These are phyloP conservation scores for Penicillium daleae DNA, from an alignment of 495 filamentous ascomycete species.

Conservation along the genomic window DNA sequence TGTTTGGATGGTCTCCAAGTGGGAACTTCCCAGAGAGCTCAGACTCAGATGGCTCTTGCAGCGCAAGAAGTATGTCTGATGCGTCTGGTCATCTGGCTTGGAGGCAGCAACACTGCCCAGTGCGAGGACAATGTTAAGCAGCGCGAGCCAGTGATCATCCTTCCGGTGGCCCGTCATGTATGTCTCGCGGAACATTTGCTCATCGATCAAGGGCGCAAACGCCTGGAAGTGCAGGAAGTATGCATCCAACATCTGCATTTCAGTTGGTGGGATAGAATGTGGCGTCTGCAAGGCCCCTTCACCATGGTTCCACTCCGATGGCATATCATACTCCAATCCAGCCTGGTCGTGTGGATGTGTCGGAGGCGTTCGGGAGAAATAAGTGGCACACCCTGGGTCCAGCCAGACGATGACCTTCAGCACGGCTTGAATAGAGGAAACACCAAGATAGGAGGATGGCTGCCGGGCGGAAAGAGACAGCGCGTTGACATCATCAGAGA, in stretches of 20 bases:
- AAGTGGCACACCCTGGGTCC: slow-evolving; percentile 63
- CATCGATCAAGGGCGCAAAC: slow-evolving; percentile 77
- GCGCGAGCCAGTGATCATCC: slow-evolving; percentile 73
- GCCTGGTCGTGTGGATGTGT: slow-evolving; percentile 27
- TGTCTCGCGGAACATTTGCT: slow-evolving; percentile 71
- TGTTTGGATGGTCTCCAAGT: slow-evolving; percentile 70
- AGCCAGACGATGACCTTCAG: slow-evolving; percentile 81
- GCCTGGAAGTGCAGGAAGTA: slow-evolving; percentile 79
- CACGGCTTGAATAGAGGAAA: slow-evolving; percentile 81
- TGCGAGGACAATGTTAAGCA: slow-evolving; percentile 82
- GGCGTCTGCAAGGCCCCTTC: slow-evolving; percentile 34
- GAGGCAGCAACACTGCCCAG: slow-evolving; percentile 74
- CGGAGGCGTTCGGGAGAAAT: slow-evolving; percentile 52
- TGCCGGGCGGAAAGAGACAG: slow-evolving; percentile 72
- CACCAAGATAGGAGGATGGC: slow-evolving; percentile 76
- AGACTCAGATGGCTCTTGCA: slow-evolving; percentile 66
- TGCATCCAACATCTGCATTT: slow-evolving; percentile 67
- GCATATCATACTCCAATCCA: slow-evolving; percentile 24
- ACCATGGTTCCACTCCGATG: slow-evolving; percentile 30
- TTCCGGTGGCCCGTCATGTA: slow-evolving; percentile 67
- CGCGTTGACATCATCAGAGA: slow-evolving; percentile 82
- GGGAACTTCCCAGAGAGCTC: slow-evolving; percentile 57
- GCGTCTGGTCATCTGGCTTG: slow-evolving; percentile 70
- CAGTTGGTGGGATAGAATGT: slow-evolving; percentile 35
- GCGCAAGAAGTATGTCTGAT: slow-evolving; percentile 72